These are phyloP conservation scores for Mentha longifolia DNA, from an alignment of 257 asterid species.

Conservation along the genomic window DNA sequence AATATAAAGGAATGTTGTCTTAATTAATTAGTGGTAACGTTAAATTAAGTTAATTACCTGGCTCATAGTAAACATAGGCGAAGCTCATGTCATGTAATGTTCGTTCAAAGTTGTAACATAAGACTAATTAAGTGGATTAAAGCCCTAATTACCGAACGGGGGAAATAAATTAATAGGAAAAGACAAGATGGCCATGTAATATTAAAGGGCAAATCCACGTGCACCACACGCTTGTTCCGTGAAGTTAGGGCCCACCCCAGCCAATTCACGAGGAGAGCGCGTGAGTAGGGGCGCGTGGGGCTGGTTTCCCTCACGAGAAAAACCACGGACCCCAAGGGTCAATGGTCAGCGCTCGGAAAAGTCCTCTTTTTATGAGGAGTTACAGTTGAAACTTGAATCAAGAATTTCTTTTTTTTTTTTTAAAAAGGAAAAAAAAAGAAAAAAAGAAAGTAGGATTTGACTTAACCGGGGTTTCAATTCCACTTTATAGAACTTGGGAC, in stretches of 20 bases:
- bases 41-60: not conserved
- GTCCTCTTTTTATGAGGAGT: slow-evolving; percentile 45
- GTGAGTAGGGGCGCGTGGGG: slow-evolving; percentile 35
- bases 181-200: slow-evolving; percentile 31
- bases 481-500: not conserved
- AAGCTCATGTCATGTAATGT: not conserved
- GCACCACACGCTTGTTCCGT: slow-evolving; percentile 56
- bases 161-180: not conserved
- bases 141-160: not conserved
- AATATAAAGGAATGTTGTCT: not conserved
- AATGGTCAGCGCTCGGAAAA: slow-evolving; percentile 51
- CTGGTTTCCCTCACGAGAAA: slow-evolving; percentile 43
- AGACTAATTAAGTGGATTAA: not conserved
- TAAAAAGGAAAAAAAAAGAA: not conserved
- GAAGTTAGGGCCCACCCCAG: slow-evolving; percentile 41
- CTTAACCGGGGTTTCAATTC: slow-evolving; percentile 40
- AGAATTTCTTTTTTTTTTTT: not conserved
- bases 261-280: slow-evolving; percentile 22
- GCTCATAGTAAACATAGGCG: not conserved
- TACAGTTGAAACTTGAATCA: slow-evolving; percentile 35
- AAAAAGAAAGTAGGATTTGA: slow-evolving; percentile 41
- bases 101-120: slow-evolving; percentile 17
- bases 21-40: not conserved
- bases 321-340: slow-evolving; percentile 42
- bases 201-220: slow-evolving; percentile 46